Evolutionary conservation across 2,329 filamentous ascomycete species (phyloP).

Genomic region (Colletotrichum higginsianum): DNA sequence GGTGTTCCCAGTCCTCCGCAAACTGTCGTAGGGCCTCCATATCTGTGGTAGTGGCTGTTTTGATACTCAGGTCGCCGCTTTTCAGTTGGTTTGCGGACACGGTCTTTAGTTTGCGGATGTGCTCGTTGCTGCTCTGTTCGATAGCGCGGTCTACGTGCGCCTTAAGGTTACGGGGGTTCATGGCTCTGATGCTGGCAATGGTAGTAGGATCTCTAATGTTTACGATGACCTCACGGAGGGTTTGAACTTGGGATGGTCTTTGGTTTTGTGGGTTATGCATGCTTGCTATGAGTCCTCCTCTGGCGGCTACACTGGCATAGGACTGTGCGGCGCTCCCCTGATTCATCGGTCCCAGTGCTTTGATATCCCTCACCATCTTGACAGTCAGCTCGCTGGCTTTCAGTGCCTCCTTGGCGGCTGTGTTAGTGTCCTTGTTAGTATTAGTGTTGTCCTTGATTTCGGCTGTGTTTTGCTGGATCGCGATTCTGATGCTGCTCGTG

Average conservation of each 20-base stretch:
- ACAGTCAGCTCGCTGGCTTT: not conserved
- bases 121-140: constrained; percentile 37
- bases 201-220: not conserved
- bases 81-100: constrained; percentile 18
- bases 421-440: not conserved
- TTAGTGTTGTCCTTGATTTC: not conserved
- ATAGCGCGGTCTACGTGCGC: not conserved
- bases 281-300: not conserved
- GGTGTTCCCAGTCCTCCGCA: constrained; percentile 6
- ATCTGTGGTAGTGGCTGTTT: constrained; percentile 12
- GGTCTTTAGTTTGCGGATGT: constrained; percentile 4
- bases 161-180: not conserved
- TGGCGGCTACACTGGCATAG: not conserved
- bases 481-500: constrained; percentile 23
- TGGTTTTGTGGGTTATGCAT: not conserved
- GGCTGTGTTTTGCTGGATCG: not conserved
- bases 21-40: constrained; percentile 18
- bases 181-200: not conserved
- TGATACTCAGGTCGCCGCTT: constrained; percentile 13
- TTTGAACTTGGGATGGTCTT: not conserved
- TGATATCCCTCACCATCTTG: not conserved
- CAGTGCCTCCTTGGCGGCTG: not conserved
- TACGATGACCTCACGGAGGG: not conserved
- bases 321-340: not conserved
- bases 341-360: not conserved